Conservation (phyloP, 371 early-diverging fungal genomes). For the Smittium mucronatum region DNA sequence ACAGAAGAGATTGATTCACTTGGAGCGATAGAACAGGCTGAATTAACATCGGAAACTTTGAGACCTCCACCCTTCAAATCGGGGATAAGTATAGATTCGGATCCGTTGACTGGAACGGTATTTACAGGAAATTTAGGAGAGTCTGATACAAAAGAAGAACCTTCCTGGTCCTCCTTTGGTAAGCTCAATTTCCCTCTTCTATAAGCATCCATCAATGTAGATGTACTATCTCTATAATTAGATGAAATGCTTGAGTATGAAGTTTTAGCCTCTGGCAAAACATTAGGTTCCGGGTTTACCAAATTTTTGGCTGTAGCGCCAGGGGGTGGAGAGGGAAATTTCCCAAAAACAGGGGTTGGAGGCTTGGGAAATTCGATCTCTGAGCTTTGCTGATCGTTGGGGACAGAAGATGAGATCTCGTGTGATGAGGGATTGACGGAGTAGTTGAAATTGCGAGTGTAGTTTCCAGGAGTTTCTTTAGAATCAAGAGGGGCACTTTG, state of each 20-base stretch:
- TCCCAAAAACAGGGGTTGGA: slow-evolving; percentile 32
- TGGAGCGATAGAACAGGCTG: not conserved
- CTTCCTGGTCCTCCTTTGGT: slow-evolving; percentile 33
- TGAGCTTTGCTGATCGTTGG: not conserved
- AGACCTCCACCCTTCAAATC: not conserved
- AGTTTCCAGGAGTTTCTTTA: not conserved
- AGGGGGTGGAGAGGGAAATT: slow-evolving; percentile 34
- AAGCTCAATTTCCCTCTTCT: slow-evolving; percentile 16
- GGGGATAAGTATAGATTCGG: not conserved
- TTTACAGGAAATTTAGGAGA: not conserved
- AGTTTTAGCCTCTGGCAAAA: slow-evolving; percentile 6
- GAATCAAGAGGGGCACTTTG: not conserved
- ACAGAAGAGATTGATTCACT: slow-evolving; percentile 12
- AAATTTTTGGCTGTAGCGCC: slow-evolving; percentile 29
- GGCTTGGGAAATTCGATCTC: slow-evolving; percentile 17
- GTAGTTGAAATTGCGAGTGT: not conserved
- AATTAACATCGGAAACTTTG: not conserved
- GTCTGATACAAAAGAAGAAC: slow-evolving; percentile 12
- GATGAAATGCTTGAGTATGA: slow-evolving; percentile 6
- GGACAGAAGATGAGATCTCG: not conserved
- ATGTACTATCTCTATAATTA: slow-evolving; percentile 20
- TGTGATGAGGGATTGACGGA: not conserved
- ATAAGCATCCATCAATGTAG: slow-evolving; percentile 28
- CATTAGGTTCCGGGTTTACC: not conserved
- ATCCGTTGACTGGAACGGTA: not conserved